Conservation (phyloP, 2,329 filamentous ascomycete genomes). For the Dactylonectria estremocensis region DNA sequence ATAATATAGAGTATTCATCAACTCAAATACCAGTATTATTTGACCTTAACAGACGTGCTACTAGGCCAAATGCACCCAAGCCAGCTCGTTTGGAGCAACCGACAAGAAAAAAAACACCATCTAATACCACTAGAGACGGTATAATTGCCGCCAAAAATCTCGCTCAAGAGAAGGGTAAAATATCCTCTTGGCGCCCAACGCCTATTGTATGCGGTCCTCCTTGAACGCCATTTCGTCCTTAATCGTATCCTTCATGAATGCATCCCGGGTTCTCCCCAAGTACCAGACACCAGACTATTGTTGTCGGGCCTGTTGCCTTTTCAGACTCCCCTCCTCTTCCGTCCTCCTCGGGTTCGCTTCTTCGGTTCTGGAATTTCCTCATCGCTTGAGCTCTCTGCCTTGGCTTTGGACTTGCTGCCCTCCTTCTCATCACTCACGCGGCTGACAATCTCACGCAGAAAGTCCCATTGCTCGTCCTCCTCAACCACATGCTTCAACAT, state of each 20-base stretch:
- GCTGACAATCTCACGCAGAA: slow-evolving; percentile 89
- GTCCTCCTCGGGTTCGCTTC: slow-evolving; percentile 62
- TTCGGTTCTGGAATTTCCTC: slow-evolving; percentile 65
- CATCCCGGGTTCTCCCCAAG: slow-evolving; percentile 22
- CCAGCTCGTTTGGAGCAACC: slow-evolving; percentile 1
- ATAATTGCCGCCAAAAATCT: slow-evolving; percentile 37
- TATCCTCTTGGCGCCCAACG: slow-evolving; percentile 45
- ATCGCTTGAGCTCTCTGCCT: slow-evolving; percentile 68
- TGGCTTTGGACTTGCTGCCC: slow-evolving; percentile 57
- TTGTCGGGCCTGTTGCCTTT: slow-evolving; percentile 1
- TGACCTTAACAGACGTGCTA: slow-evolving; percentile 1
- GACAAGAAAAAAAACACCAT: slow-evolving; percentile 5
- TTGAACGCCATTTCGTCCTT: slow-evolving; percentile 46
- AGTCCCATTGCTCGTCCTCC: slow-evolving; percentile 94
- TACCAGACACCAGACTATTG: slow-evolving; percentile 1
- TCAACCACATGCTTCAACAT: slow-evolving; percentile 94
- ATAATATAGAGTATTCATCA: not conserved
- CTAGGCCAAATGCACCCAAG: not conserved
- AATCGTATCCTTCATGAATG: slow-evolving; percentile 48
- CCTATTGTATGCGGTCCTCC: slow-evolving; percentile 45
- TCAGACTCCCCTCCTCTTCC: slow-evolving; percentile 65
- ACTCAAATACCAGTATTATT: not conserved
- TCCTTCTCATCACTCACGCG: slow-evolving; percentile 79
- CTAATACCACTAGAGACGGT: slow-evolving; percentile 15
- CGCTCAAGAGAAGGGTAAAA: slow-evolving; percentile 24